Conservation (phyloP, 805 yeast genomes). For the Blastobotrys peoriensis region DNA sequence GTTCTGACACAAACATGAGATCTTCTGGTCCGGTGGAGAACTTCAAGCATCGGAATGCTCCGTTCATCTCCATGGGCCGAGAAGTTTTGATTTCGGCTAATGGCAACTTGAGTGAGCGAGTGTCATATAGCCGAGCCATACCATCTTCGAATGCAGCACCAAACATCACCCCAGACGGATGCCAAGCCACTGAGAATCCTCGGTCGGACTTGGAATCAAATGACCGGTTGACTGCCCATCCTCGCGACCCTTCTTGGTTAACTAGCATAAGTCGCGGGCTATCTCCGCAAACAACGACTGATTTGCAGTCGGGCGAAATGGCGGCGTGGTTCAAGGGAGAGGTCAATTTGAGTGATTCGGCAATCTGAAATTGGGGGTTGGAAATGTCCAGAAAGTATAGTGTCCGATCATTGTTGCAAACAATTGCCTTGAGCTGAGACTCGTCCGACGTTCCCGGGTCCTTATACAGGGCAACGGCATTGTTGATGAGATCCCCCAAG, state of each 20-base stretch:
- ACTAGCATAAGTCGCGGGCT: slow-evolving; percentile 55
- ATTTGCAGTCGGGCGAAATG: slow-evolving; percentile 55
- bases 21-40: slow-evolving; percentile 68
- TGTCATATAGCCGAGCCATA: slow-evolving; percentile 65
- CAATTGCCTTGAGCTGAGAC: slow-evolving; percentile 41
- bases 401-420: slow-evolving; percentile 79
- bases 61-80: slow-evolving; percentile 39
- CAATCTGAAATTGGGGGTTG: slow-evolving; percentile 40
- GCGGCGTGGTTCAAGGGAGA: slow-evolving; percentile 72
- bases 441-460: slow-evolving; percentile 32
- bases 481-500: slow-evolving; percentile 78
- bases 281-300: slow-evolving; percentile 71
- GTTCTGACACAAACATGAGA: slow-evolving; percentile 70
- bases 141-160: slow-evolving; percentile 88
- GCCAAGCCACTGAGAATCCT: slow-evolving; percentile 79
- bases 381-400: slow-evolving; percentile 59
- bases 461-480: slow-evolving; percentile 47
- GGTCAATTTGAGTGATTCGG: slow-evolving; percentile 44
- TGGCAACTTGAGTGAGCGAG: slow-evolving; percentile 46
- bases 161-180: slow-evolving; percentile 66
- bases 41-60: slow-evolving; percentile 64
- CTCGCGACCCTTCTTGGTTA: slow-evolving; percentile 18
- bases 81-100: slow-evolving; percentile 36
- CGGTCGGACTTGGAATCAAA: slow-evolving; percentile 60
- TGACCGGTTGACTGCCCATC: slow-evolving; percentile 32